Base-by-base conservation (phyloP, 2,329 filamentous ascomycete genomes). In the Monilinia polystroma region DNA sequence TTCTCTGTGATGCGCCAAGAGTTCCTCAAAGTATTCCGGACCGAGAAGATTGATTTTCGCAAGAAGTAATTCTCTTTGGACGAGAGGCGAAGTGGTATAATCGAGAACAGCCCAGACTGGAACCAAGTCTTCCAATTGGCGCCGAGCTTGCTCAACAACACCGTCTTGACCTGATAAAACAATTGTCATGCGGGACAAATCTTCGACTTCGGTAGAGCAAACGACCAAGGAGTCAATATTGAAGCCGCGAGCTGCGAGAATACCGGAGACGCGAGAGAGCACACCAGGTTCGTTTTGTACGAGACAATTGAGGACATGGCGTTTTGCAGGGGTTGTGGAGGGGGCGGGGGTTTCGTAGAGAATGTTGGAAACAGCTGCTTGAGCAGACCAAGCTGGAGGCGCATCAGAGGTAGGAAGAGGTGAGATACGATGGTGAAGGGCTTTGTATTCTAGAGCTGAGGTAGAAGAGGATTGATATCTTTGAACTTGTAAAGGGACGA, bases 211-310 rank as follows among this genome's bases (percentile, higher is more conserved):
- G 70, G 95, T 99, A 80, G 91, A 95, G 83, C 95, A 99, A 69
- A 99, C 95, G 66, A 99, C 95, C 70, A 99, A 84, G 65, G 91
- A 96, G 84, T 99, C 95, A 76, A 99, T 99, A 83, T 99, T 99
- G 87, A 99, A 99, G 72, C 95, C 95, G 68, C 95, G 88, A 54
- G 95, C 95, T 16, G 95, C 95, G 45, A 99, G 84, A 76, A 99
- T 98, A 66, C 95, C 95, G 0, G 95, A 98, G 12, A 99, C 92
- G 68, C 95, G 93, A 63, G 94, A 98, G 67, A 99, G 84, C 67
- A 99, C 95, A 81, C 95, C 95, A 16, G 95, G 95, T 83, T 99
- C 95, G 81, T 99, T 99, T 81, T 99, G 95, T 69, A 99, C 95
- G 69, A 99, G 86, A 79, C 95, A 99, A 82, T 99, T 99, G 80